These are phyloP conservation scores for Trichosporon asahii DNA, from an alignment of 1,284 basidiomycete species.

Conservation along the genomic window DNA sequence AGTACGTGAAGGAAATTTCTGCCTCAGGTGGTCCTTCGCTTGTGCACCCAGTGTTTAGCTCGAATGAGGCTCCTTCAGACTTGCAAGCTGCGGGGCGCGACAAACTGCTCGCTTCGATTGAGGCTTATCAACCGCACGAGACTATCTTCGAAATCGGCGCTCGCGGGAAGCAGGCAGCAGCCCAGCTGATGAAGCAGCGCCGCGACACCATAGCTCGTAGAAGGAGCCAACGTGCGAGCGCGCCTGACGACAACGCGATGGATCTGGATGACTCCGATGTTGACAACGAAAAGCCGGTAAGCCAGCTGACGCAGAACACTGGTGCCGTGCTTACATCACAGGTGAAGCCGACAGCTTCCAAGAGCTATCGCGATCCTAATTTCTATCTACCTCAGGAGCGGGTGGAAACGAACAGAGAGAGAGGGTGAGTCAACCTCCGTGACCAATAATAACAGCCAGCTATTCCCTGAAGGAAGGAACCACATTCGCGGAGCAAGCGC, in stretches of 20 bases:
- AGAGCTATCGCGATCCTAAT: conserved; percentile 68
- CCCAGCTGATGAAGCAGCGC: conserved; percentile 82
- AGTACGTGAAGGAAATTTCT: conserved; percentile 8
- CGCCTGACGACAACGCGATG: not conserved
- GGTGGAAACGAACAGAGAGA: conserved; percentile 77
- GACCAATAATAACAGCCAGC: conserved; percentile 50
- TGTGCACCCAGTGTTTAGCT: conserved; percentile 14
- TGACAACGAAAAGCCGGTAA: conserved; percentile 15
- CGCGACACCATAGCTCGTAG: conserved; percentile 47
- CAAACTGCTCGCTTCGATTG: conserved; percentile 66
- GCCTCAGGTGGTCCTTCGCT: not conserved
- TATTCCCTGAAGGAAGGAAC: conserved; percentile 82
- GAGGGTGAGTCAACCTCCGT: conserved; percentile 62
- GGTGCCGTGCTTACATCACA: not conserved
- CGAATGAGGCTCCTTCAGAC: not conserved
- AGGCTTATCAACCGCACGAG: conserved; percentile 78
- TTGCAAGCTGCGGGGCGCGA: conserved; percentile 18
- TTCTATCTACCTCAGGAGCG: conserved; percentile 92
- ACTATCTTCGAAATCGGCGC: conserved; percentile 89
- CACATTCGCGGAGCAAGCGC: conserved; percentile 80
- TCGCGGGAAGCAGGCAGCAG: conserved; percentile 65
- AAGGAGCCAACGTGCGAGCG: not conserved
- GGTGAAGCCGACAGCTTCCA: conserved; percentile 9
- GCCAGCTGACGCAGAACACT: no score
- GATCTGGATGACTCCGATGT: not conserved